Evolutionary conservation across 2,329 filamentous ascomycete genomes (phyloP), one percentile per base, ranked within the genome.

Genomic region (Hypoxylon sp.): DNA sequence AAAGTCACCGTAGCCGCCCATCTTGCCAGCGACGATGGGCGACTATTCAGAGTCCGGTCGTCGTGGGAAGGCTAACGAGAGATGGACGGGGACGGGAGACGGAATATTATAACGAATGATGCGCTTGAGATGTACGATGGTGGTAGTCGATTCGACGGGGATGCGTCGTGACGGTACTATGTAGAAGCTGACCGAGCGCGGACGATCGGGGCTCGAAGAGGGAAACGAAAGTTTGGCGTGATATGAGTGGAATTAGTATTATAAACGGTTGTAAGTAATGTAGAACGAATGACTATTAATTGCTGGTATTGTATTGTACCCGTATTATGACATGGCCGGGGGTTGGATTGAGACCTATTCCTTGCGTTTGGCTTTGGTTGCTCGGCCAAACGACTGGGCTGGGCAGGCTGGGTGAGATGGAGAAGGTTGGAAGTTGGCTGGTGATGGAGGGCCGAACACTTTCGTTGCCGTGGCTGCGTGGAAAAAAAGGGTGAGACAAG

Each of bases 1-100:
- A 82, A 98, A 98, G 82, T 97, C 92, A 74, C 95, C 95, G 81
- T 98, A 98, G 71, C 90, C 92, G 87, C 97, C 94, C 81, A 85
- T 89, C 80, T 74, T 78, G 78, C 62, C 53, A 55, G 30, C 34
- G 52, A 57, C 45, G 59, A 64, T 30, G 46, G 50, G 52, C 25
- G 62, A 62, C 48, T 55, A 32, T n/a, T 57, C 11, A 36, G 55
- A n/a, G 25, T 25, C 13, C 19, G 50, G 30, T 61, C 21, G 41
- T 41, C 48, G 45, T 38, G 32, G 10, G 21, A 48, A 32, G 52
- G 43, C 25, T 60, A 49, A 52, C 19, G 45, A 49, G 30, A 21
- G 48, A 56, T 7, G 45, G 30, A 48, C 49, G 51, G 51, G n/a
- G 32, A 14, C 25, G 49, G 13, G 25, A 34, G 14, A 48, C 19